These are phyloP conservation scores for Gastrolobium bilobum DNA, from an alignment of 306 rosid genomes.

Conservation along the genomic window DNA sequence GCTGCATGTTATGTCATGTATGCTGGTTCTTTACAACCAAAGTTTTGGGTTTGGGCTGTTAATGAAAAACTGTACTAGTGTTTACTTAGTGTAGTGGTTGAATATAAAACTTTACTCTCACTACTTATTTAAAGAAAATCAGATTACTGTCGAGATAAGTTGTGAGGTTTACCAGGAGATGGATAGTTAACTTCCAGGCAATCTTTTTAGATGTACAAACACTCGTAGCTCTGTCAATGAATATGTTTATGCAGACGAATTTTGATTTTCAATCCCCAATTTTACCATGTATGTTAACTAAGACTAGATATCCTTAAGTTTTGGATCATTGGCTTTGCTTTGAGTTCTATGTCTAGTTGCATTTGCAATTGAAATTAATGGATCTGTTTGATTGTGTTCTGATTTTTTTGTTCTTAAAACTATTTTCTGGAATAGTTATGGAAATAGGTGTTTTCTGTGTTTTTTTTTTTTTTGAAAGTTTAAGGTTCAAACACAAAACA, in stretches of 20 bases:
- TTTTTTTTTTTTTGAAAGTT: no score
- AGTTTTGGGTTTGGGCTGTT: neutral
- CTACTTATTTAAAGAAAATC: neutral
- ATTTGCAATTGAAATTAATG: neutral
- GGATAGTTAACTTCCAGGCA: neutral
- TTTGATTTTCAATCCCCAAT: neutral
- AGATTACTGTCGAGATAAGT: neutral
- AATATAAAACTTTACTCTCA: neutral
- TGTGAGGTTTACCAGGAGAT: constrained; percentile 2
- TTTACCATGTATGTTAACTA: neutral
- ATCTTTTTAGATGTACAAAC: neutral
- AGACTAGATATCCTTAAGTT: neutral
- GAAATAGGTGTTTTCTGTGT: no score
- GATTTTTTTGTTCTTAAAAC: no score
- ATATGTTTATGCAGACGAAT: neutral
- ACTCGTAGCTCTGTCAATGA: neutral
- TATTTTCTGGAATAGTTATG: no score
- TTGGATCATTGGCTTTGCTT: neutral
- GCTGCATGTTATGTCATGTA: constrained; percentile 24
- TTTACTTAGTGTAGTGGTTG: constrained; percentile 14
- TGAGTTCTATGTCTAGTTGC: neutral
- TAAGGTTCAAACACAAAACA: no score
- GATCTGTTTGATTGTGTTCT: no score
- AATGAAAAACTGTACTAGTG: neutral
- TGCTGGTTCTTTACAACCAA: neutral